Percentiles rank a stretch among this genome's conserved stretches.
These are phyloP conservation scores for Senecio squalidus DNA, from an alignment of 140 eudicot genomes.

Conservation along the genomic window DNA sequence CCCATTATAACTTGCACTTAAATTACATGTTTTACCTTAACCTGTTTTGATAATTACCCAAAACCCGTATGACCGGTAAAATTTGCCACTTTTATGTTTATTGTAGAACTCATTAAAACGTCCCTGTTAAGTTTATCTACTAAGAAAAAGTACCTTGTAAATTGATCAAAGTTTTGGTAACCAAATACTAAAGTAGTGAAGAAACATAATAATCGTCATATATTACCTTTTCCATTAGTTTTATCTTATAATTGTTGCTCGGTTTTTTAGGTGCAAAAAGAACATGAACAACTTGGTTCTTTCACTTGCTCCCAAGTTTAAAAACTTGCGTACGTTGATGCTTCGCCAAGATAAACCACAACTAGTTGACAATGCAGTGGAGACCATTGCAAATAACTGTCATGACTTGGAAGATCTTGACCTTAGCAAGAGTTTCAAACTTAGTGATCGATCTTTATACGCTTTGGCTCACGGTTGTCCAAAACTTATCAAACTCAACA, in stretches of 20 bases:
- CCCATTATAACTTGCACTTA: too few relatives aligned
- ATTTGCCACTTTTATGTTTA: background rate
- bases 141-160: background rate
- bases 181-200: background rate
- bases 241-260: background rate
- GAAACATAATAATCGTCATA: background rate
- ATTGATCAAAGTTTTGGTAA: background rate
- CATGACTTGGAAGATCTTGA: slow-evolving; percentile 79
- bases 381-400: slow-evolving; percentile 58
- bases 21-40: too few relatives aligned
- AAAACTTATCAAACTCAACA: slow-evolving; percentile 63
- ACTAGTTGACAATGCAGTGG: slow-evolving; percentile 66
- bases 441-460: slow-evolving; percentile 65
- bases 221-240: background rate
- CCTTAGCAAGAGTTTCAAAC: slow-evolving; percentile 90
- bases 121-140: background rate
- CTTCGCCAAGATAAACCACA: slow-evolving; percentile 91
- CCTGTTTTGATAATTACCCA: too few relatives aligned
- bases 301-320: slow-evolving; percentile 69
- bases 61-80: too few relatives aligned
- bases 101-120: background rate
- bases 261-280: slow-evolving; percentile 67
- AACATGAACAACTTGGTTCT: slow-evolving; percentile 79
- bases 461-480: slow-evolving; percentile 88
- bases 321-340: slow-evolving; percentile 46